Conservation (phyloP, 2,329 filamentous ascomycete species). For the Alternaria atra region DNA sequence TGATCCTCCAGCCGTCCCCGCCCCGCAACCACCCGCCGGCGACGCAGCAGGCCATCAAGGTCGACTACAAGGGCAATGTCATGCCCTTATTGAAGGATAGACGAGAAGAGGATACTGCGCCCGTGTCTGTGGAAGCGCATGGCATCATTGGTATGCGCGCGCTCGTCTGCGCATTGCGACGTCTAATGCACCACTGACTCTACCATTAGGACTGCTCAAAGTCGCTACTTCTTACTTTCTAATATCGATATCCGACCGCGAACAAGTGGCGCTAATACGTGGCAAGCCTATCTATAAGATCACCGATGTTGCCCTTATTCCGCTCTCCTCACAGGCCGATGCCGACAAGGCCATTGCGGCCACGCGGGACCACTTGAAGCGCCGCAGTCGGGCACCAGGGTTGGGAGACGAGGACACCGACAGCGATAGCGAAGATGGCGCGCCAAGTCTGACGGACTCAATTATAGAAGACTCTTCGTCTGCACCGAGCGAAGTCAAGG, state of each 20-base stretch:
- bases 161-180: not conserved
- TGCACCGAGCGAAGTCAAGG: conserved; percentile 46
- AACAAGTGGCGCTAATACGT: conserved; percentile 87
- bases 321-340: conserved; percentile 77
- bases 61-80: conserved; percentile 73
- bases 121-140: conserved; percentile 57
- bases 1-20: conserved; percentile 78
- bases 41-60: conserved; percentile 67
- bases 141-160: conserved; percentile 65
- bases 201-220: conserved; percentile 78
- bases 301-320: conserved; percentile 90
- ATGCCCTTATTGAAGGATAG: conserved; percentile 56
- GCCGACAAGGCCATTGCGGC: conserved; percentile 75
- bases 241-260: conserved; percentile 83
- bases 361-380: conserved; percentile 60
- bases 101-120: conserved; percentile 49
- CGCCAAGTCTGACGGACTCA: conserved; percentile 48
- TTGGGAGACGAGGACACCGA: conserved; percentile 41
- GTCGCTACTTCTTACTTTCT: conserved; percentile 84
- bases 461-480: conserved; percentile 46
- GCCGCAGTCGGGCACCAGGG: conserved; percentile 44
- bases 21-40: conserved; percentile 63
- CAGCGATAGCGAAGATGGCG: conserved; percentile 46
- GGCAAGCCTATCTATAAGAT: conserved; percentile 86
- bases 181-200: not conserved